A percentile compares a stretch with the other conserved stretches of the same genome.
phyloP scores from a whole-genome alignment of 2,329 filamentous ascomycete genomes.

The Aspergillus jensenii region DNA sequence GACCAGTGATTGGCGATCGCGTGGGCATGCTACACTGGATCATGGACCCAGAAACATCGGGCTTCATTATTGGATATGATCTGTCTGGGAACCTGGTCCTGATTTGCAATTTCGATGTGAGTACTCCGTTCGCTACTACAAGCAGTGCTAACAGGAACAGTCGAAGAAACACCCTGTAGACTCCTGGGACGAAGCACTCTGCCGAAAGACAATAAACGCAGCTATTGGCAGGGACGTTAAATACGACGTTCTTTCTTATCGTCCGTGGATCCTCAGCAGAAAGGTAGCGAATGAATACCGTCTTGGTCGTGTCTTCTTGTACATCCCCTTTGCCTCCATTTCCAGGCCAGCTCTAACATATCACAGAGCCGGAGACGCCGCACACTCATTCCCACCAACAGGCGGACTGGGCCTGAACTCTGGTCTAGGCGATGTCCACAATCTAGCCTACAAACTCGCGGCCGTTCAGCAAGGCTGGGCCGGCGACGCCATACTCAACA shows the following conservation, averaged over 20 bases:
- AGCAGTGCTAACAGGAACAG: conserved; percentile 12
- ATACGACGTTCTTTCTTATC: conserved; percentile 41
- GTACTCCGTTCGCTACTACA: not conserved
- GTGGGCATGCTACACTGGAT: conserved; percentile 50
- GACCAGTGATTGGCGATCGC: conserved; percentile 36
- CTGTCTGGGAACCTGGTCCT: conserved; percentile 43
- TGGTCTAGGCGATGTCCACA: conserved; percentile 52
- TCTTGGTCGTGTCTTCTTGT: conserved; percentile 40
- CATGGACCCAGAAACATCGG: conserved; percentile 43
- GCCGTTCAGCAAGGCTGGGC: conserved; percentile 35
- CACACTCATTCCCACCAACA: conserved; percentile 54
- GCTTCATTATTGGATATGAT: conserved; percentile 48
- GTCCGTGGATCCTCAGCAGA: conserved; percentile 44
- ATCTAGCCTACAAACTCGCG: conserved; percentile 47
- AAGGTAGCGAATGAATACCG: conserved; percentile 43
- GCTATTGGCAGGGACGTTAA: conserved; percentile 28
- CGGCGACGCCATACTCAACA: conserved; percentile 30
- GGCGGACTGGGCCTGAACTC: conserved; percentile 58
- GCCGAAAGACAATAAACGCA: conserved; percentile 31
- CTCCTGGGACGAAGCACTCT: conserved; percentile 37
- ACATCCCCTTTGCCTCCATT: conserved; percentile 9
- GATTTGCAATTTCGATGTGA: conserved; percentile 47
- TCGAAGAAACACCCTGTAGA: conserved; percentile 35
- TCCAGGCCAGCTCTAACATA: not conserved
- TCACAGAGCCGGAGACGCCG: conserved; percentile 51